Evolutionary conservation across 2,329 filamentous ascomycete species (phyloP), one percentile per base, ranked within the genome.

Genomic region (Monosporascus sp.): DNA sequence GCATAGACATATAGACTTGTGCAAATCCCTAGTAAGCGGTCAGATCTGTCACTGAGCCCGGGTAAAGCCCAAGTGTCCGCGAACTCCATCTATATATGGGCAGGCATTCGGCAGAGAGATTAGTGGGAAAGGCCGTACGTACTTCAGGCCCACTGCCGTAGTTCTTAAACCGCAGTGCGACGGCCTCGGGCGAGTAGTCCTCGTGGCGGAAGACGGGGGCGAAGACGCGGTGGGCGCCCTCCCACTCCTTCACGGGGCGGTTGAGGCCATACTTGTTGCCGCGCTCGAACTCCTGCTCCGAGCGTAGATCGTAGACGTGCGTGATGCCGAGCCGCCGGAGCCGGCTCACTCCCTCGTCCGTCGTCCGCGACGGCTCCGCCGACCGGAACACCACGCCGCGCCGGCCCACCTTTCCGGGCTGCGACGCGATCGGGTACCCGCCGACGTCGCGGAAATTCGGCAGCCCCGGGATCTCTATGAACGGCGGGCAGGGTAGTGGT

Each of bases 381-480:
- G 84, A 84, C 53, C 89, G 85, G 70, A 82, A 92, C 53, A 88
- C 71, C 31, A 84, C 63, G 35, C 77, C 75, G 22, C 72, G 72
- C 26, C 79, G 77, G 55, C 88, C 66, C 50, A 68, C 71, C 64
- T 68, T 72, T 50, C 52, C 62, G 9, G 67, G 62, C 14, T 62
- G 53, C 4, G 58, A 61, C 26, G 67, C 53, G 46, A 81, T 65
- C 9, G 77, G 72, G 58, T 85, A 82, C 45, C 83, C 83, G 57
- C 85, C 85, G 26, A 87, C 72, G 65, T 88, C 85, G 51, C 87
- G 79, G 65, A 90, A 85, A 70, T 91, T 90, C 57, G 74, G 75
- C 37, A 89, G 75, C 20, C 85, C 85, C 2, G 76, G 70, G 37
- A 87, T 72, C 51, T 65, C 52, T 53, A 77, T 61, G 61, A 82